Conservation (phyloP, 139 green algal genomes). For the Chlorella ohadii region DNA sequence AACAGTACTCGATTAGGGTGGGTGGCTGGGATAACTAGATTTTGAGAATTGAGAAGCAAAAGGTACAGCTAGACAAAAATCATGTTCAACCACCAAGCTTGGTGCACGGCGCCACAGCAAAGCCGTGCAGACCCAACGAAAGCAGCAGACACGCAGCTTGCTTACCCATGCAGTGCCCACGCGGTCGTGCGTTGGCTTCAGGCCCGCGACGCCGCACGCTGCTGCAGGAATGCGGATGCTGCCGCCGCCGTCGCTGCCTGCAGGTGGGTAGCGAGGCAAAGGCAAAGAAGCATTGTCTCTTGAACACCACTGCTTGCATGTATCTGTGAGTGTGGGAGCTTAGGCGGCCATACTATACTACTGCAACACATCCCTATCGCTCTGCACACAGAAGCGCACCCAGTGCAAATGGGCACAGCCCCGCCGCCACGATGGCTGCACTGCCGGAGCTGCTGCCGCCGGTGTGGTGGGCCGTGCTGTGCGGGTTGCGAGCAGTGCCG, state of each 20-base stretch:
- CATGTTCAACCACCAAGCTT: no score
- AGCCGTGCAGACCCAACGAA: neutral
- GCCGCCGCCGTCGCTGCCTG: conserved; percentile 82
- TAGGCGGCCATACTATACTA: no score
- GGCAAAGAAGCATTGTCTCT: no score
- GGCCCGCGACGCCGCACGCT: conserved; percentile 81
- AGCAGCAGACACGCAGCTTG: neutral
- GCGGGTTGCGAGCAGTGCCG: conserved; percentile 73
- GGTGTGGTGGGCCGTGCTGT: conserved; percentile 44
- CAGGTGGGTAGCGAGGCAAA: neutral
- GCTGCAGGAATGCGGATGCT: conserved; percentile 83
- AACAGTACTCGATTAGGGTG: no score
- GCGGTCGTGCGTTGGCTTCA: conserved; percentile 75
- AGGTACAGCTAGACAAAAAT: no score
- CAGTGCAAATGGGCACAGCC: conserved; percentile 78
- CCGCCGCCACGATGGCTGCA: conserved; percentile 74
- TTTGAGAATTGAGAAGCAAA: no score
- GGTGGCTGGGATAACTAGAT: no score
- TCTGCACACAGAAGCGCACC: no score
- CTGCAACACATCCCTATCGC: no score
- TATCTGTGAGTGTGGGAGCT: no score
- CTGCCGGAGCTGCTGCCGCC: conserved; percentile 73
- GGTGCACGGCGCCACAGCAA: no score
- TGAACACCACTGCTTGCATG: neutral
- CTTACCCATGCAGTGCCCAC: conserved; percentile 1